Evolutionary conservation across 2,329 filamentous ascomycete genomes (phyloP), one percentile per base, ranked within the genome.

Genomic region (Neofusicoccum ribis): DNA sequence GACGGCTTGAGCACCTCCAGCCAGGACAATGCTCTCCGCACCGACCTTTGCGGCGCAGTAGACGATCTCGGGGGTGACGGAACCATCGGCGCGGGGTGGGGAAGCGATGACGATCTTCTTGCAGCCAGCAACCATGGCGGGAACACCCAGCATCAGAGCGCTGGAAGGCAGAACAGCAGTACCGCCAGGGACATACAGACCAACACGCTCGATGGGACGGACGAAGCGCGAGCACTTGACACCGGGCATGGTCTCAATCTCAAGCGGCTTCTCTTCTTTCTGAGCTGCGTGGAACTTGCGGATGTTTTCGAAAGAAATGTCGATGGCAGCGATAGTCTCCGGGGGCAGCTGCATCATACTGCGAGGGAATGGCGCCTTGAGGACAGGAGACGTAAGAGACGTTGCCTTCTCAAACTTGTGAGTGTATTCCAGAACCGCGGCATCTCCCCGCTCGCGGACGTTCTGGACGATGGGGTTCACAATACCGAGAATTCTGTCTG

Each of bases 401-500:
- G 92, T 96, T 0, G 94, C 95, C 81, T 94, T 97, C 76, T 99
- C 95, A 71, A 99, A 99, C 78, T 96, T 97, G 85, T 97, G 93
- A 1, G 95, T 98, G 78, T 97, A 98, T 59, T 91, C 90, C 50
- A 99, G 85, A 27, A 99, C 84, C 3, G 92, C 93, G 72, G 90
- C 90, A 79, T 99, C 95, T 62, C 95, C 95, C 39, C 91, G 88
- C 49, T 87, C 84, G 64, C 89, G 91, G 64, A 99, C 90, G 54
- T 93, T 91, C 65, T 94, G 88, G 73, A 99, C 92, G 72, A 99
- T 99, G 1, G 95, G 95, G 41, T 87, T 88, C 66, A 97, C 92
- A 61, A 98, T 94, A 68, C 89, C 89, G 81, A 98, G 89, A 70
- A 99, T 97, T 66, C 91, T 88, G 23, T 98, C 94, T n/a, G 92